Evolutionary conservation across 495 filamentous ascomycete genomes (phyloP).

Genomic region (Aspergillus bridgeri): DNA sequence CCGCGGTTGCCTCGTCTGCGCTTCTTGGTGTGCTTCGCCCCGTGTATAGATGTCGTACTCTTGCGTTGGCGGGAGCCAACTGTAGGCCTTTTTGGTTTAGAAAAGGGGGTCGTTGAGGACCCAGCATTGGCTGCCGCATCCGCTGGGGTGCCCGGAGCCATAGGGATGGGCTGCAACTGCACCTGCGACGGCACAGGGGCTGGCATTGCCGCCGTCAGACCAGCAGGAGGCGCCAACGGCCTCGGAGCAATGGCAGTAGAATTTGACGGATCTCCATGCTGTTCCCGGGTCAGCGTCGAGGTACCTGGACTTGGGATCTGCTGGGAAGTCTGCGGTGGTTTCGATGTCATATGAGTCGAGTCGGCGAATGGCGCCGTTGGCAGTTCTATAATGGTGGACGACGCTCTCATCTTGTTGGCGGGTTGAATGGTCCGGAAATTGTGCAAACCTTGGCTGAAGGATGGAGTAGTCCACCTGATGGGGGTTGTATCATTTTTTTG

Average conservation of each 20-base stretch:
- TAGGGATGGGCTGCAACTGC: neutral
- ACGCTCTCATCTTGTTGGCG: slow-evolving; percentile 18
- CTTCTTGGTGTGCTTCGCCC: slow-evolving; percentile 33
- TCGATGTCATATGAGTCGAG: slow-evolving; percentile 9
- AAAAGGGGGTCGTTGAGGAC: neutral
- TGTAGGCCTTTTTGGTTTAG: slow-evolving; percentile 12
- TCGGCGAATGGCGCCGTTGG: slow-evolving; percentile 21
- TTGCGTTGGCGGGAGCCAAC: slow-evolving; percentile 12
- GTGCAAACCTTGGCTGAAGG: neutral
- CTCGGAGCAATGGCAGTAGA: slow-evolving; percentile 18
- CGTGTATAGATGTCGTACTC: slow-evolving; percentile 7
- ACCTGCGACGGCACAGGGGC: neutral
- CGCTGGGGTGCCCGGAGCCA: neutral
- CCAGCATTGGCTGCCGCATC: slow-evolving; percentile 4
- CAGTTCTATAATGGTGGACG: slow-evolving; percentile 25
- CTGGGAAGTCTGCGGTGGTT: slow-evolving; percentile 9
- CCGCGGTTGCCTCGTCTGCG: slow-evolving; percentile 46
- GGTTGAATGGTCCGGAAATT: neutral
- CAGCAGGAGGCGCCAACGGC: slow-evolving; percentile 9
- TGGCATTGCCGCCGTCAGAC: neutral
- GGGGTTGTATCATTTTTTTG: slow-evolving; percentile 14
- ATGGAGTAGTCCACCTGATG: slow-evolving; percentile 8
- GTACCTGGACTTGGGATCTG: neutral
- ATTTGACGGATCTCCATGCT: neutral
- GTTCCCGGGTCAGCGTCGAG: neutral